A percentile compares a stretch with the other conserved stretches of the same genome.
Conservation (phyloP, 495 filamentous ascomycete genomes). For the Penicillium bovifimosum region DNA sequence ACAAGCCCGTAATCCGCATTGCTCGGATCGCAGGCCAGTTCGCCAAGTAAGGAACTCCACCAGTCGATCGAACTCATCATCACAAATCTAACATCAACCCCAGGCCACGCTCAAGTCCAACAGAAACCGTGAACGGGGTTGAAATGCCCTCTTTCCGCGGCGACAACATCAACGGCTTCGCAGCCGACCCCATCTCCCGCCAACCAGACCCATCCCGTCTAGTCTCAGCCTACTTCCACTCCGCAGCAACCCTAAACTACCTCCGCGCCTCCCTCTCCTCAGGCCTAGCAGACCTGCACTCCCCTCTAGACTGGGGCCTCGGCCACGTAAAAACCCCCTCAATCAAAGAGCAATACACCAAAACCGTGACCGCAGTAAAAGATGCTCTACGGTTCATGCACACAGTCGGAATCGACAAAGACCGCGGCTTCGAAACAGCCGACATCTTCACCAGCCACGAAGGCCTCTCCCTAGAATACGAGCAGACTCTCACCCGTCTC, state of each 20-base stretch:
- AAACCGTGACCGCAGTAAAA: conserved; percentile 76
- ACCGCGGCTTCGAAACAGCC: conserved; percentile 79
- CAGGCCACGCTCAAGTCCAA: conserved; percentile 78
- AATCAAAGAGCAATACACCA: conserved; percentile 77
- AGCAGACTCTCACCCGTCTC: conserved; percentile 74
- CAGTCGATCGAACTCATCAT: not conserved
- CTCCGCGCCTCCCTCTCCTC: conserved; percentile 76
- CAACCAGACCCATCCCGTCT: conserved; percentile 75
- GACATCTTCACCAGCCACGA: conserved; percentile 95
- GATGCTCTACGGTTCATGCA: conserved; percentile 94
- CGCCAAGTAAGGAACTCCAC: conserved; percentile 54
- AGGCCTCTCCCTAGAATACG: conserved; percentile 90
- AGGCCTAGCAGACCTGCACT: conserved; percentile 89
- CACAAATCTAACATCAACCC: conserved; percentile 6
- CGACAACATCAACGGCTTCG: conserved; percentile 91
- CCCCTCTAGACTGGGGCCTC: conserved; percentile 89
- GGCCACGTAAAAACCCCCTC: conserved; percentile 83
- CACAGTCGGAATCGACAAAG: conserved; percentile 86
- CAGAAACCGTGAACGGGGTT: conserved; percentile 71
- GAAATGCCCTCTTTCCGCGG: conserved; percentile 87
- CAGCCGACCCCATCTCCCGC: conserved; percentile 53
- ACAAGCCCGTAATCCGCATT: conserved; percentile 92
- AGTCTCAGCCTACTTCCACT: conserved; percentile 92
- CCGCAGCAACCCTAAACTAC: conserved; percentile 88
- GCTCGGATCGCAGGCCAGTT: conserved; percentile 96